These are phyloP conservation scores for Phytophthora macrochlamydospora DNA, from an alignment of 352 stramenopile genomes.

Conservation along the genomic window DNA sequence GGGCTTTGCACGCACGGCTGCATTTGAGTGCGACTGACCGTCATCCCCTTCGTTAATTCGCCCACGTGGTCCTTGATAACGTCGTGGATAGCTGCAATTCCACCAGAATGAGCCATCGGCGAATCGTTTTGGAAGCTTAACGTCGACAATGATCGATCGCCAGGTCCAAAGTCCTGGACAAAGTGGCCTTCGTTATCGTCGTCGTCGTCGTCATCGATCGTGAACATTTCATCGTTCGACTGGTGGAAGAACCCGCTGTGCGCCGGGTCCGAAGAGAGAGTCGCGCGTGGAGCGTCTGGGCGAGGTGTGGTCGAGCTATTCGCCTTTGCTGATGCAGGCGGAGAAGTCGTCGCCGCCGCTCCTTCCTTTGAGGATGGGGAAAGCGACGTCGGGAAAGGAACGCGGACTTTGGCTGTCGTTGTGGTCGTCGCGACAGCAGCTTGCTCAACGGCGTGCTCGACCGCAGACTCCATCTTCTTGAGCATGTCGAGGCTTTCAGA, in stretches of 20 bases:
- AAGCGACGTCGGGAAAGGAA: constrained; percentile 38
- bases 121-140: constrained; percentile 58
- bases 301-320: constrained; percentile 16
- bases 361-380: constrained; percentile 28
- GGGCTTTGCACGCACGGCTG: constrained; percentile 67
- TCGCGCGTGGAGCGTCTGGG: constrained; percentile 13
- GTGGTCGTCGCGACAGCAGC: constrained; percentile 28
- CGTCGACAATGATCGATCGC: constrained; percentile 31
- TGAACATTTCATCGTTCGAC: constrained; percentile 82
- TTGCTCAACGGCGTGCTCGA: constrained; percentile 36
- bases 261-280: constrained; percentile 29
- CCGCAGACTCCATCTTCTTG: constrained; percentile 73
- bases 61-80: constrained; percentile 57
- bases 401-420: constrained; percentile 47
- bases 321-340: constrained; percentile 11
- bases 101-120: constrained; percentile 15
- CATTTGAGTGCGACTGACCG: constrained; percentile 72
- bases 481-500: constrained; percentile 78
- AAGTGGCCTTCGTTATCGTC: constrained; percentile 48
- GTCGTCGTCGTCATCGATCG: constrained; percentile 83
- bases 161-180: constrained; percentile 16
- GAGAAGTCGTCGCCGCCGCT: constrained; percentile 3
- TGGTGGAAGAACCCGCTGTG: constrained; percentile 53
- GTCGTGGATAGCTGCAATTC: constrained; percentile 43
- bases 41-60: constrained; percentile 69